Evolutionary conservation across 2,329 filamentous ascomycete genomes (phyloP).

Genomic region (Magnaporthiopsis rhizophila): DNA sequence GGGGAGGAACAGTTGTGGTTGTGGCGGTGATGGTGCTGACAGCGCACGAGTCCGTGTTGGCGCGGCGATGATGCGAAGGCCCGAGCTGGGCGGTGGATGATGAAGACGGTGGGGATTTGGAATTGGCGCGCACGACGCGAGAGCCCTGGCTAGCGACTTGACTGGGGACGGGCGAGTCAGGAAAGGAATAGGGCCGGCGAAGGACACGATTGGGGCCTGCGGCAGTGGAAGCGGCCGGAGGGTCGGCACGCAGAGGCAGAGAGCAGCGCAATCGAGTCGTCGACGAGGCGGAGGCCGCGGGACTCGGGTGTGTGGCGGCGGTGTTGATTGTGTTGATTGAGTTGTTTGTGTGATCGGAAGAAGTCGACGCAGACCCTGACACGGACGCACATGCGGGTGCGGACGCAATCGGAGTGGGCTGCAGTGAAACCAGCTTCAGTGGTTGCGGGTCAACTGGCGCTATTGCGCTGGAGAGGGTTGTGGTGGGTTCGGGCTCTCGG

Average conservation of each 20-base stretch:
- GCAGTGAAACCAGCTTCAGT: constrained; percentile 7
- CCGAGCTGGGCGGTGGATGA: neutral
- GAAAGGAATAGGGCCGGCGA: constrained; percentile 29
- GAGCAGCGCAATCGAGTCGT: constrained; percentile 9
- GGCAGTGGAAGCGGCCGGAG: neutral
- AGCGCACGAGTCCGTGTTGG: constrained; percentile 11
- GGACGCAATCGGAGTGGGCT: constrained; percentile 5
- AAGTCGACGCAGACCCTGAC: constrained; percentile 6
- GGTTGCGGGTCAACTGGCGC: neutral
- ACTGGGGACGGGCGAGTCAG: constrained; percentile 21
- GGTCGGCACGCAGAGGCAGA: neutral
- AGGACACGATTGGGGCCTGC: constrained; percentile 15
- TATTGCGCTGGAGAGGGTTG: neutral
- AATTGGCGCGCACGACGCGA: constrained; percentile 9
- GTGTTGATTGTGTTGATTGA: neutral
- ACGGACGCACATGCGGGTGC: neutral
- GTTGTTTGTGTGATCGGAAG: constrained; percentile 10
- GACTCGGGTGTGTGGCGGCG: neutral
- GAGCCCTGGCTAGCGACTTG: neutral
- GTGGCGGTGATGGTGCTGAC: neutral
- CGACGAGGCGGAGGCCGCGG: neutral
- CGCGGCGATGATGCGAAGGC: constrained; percentile 9
- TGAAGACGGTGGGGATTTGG: constrained; percentile 12
- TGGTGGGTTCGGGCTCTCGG: neutral
- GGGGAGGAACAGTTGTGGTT: neutral